Base-by-base conservation (phyloP, 2,329 filamentous ascomycete species). In the Aspergillus sp. region DNA sequence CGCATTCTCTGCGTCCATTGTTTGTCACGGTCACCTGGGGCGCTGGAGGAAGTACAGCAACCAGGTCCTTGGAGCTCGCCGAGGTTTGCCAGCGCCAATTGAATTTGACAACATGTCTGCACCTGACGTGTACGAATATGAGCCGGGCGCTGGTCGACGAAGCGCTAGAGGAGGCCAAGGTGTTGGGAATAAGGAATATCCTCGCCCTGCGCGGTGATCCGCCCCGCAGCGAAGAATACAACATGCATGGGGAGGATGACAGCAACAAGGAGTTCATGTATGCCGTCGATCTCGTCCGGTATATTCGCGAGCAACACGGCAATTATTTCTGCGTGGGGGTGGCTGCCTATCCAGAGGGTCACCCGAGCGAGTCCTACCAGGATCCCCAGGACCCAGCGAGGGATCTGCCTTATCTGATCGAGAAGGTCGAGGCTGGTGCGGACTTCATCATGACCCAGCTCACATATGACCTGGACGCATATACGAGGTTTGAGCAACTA, bases 1-100 rank as follows among this genome's bases (percentile, higher is more conserved):
- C 91, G 30, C 78, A 85, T 43, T 88, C 86, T 10, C 71, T 98
- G 37, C 81, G 84, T 10, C 91, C 91, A 26, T 73, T 96, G 28
- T 98, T 98, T 55, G 85, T 98, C 41, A 96, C 88, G 37, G 86
- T 98, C 32, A 98, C 91, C 32, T 98, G 91, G 91, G 91, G 91
- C 32, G 91, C 91, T 15, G 91, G 91, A 39, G 91, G 91, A 32
- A 93, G 83, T 43, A 98, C 91, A 0, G 81, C 86, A 4, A 74
- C 75, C 36, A 94, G 94, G 65, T 93, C 86, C 19, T 76, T 98
- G 39, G 86, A 95, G 61, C 74, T 98, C 42, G 91, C 91, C 28
- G 89, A 96, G 65, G 76, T 96, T 50, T 95, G 88, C 60, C 91
- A 96, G 67, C 74, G 86, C 40, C 86, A 94, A 62, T 66, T 96